A percentile compares a stretch with the other conserved stretches of the same genome.
Evolutionary conservation across 495 filamentous ascomycete genomes (phyloP).

Genomic region (Hypoxylon crocopeplum): DNA sequence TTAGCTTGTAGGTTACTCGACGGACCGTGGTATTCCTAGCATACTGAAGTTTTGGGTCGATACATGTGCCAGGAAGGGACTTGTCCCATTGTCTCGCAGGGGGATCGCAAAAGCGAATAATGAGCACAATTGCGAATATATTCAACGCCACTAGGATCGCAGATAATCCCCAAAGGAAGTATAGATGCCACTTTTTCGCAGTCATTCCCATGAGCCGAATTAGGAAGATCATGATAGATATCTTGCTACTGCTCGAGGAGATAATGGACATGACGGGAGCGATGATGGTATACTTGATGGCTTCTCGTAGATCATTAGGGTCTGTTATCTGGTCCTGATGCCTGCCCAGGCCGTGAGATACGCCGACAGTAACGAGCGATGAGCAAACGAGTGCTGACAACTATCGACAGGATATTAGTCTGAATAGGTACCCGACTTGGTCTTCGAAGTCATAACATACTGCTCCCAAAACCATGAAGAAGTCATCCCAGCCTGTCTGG

Average conservation of each 20-base stretch:
- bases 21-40: neutral
- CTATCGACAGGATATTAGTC: neutral
- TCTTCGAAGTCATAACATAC: conserved; percentile 4
- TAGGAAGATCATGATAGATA: conserved; percentile 22
- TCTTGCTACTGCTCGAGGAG: conserved; percentile 16
- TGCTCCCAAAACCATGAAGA: conserved; percentile 23
- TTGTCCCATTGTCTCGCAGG: conserved; percentile 17
- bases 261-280: conserved; percentile 12
- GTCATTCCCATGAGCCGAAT: conserved; percentile 20
- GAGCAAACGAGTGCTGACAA: conserved; percentile 15
- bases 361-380: conserved; percentile 9
- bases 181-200: conserved; percentile 11
- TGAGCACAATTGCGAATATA: conserved; percentile 13
- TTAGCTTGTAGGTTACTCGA: neutral
- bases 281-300: conserved; percentile 23
- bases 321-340: conserved; percentile 3
- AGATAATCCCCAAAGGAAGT: conserved; percentile 17
- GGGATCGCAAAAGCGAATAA: conserved; percentile 20
- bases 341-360: conserved; percentile 8
- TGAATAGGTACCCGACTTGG: too few species aligned
- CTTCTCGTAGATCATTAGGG: neutral
- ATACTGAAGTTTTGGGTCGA: conserved; percentile 8
- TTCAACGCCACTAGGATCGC: conserved; percentile 7
- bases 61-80: neutral
- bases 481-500: conserved; percentile 30